Conservation (phyloP, 2,329 filamentous ascomycete species). For the Colletotrichum musae region DNA sequence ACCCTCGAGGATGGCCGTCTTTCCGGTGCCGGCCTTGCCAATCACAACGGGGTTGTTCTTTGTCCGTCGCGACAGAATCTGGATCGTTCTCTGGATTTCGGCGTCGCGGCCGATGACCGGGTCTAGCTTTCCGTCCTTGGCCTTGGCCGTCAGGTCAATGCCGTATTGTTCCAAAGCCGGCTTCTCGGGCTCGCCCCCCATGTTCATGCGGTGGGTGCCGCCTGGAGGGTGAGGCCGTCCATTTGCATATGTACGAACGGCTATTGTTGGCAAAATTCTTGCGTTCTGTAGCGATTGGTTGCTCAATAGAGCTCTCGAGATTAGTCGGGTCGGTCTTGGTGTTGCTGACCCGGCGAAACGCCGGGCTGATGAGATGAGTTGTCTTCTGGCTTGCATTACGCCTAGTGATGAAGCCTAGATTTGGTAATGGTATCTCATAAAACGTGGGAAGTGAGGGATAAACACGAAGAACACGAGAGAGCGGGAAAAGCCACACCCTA, state of each 20-base stretch:
- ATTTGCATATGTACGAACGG: conserved; percentile 73
- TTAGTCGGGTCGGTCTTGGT: conserved; percentile 46
- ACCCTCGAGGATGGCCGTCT: conserved; percentile 94
- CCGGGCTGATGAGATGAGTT: conserved; percentile 56
- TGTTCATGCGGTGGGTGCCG: conserved; percentile 93
- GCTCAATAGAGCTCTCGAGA: conserved; percentile 28
- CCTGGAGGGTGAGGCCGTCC: conserved; percentile 89
- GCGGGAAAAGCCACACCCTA: conserved; percentile 7
- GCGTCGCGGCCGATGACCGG: conserved; percentile 94
- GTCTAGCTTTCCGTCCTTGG: conserved; percentile 91
- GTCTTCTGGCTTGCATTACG: conserved; percentile 59
- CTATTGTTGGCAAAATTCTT: conserved; percentile 56
- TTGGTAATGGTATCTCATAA: not conserved
- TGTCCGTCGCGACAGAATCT: conserved; percentile 90
- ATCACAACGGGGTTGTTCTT: conserved; percentile 99
- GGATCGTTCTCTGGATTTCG: conserved; percentile 95
- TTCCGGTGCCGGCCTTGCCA: conserved; percentile 90
- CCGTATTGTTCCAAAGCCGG: conserved; percentile 92
- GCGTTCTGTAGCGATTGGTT: conserved; percentile 22
- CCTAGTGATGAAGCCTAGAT: not conserved
- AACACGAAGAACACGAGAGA: not conserved
- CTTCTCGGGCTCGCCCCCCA: conserved; percentile 83
- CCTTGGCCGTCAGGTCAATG: conserved; percentile 88
- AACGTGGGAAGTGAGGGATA: not conserved
- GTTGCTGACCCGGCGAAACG: conserved; percentile 51